Evolutionary conservation across 192 early-diverging fungal genomes (phyloP), one percentile per base, ranked within the genome.

Genomic region (Podila minutissima): DNA sequence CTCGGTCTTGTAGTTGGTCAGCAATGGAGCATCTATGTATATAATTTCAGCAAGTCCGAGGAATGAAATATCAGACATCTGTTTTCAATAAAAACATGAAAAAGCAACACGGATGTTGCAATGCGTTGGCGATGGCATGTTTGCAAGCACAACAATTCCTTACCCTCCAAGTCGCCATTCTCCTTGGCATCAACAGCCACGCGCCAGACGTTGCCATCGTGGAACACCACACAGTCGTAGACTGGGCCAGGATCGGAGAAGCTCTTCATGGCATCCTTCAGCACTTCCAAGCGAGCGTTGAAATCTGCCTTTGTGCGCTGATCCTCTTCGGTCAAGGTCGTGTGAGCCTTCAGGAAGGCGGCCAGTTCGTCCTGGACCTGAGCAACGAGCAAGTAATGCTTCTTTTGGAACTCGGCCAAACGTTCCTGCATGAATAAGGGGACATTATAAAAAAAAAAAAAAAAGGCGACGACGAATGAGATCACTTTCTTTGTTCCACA

Each of bases 141-240:
- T 41, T 46, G 41, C 41, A 4, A 46, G 3, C 41, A 46, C 41
- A 46, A 17, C 13, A 15, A 12, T 13, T 46, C 3, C 35, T 70
- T 65, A 84, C 86, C 82, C 50, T 76, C 75, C 38, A 99, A 87
- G 70, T 99, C 94, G 17, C 96, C 95, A 51, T 89, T 74, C 62
- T 92, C 93, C 62, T 86, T 87, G 17, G 90, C 87, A 82, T 97
- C 96, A 28, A 98, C 69, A 0, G 89, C 94, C 8, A 93, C 96
- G 26, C 94, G 88, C 95, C 95, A 99, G 74, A 93, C 90, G 19
- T 83, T 82, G 46, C 97, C 97, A 74, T 99, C 97, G 75, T 94
- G 88, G 84, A 95, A 98, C 33, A 93, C 88, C 12, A 97, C 92
- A 71, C 91, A 92, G 84, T 97, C 97, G 31, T 91, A 85, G 49